A percentile compares a stretch with the other conserved stretches of the same genome.
These are phyloP conservation scores for Venturia pyrina DNA, from an alignment of 2,329 filamentous ascomycete species.

Conservation along the genomic window DNA sequence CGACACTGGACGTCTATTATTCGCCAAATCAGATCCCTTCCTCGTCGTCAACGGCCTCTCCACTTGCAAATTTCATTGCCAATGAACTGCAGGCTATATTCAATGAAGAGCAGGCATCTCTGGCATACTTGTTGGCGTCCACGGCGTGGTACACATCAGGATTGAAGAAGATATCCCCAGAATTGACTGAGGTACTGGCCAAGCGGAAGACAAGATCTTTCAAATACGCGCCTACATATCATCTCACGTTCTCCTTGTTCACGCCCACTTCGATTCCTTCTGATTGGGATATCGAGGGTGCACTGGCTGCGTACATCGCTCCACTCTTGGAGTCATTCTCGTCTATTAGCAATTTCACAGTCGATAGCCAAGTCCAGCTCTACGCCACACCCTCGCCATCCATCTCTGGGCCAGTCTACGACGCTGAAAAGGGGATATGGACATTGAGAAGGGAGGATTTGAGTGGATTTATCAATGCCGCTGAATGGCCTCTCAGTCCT, in stretches of 20 bases:
- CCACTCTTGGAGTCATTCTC: slow-evolving; percentile 72
- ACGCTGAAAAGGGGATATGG: slow-evolving; percentile 48
- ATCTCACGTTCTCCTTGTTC: slow-evolving; percentile 92
- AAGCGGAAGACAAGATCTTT: slow-evolving; percentile 71
- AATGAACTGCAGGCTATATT: slow-evolving; percentile 69
- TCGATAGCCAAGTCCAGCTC: slow-evolving; percentile 91
- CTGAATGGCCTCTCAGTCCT: slow-evolving; percentile 92
- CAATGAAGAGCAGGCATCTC: slow-evolving; percentile 77
- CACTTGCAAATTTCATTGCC: slow-evolving; percentile 68
- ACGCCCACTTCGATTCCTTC: slow-evolving; percentile 68
- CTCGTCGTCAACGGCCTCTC: slow-evolving; percentile 58
- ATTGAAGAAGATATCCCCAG: slow-evolving; percentile 41
- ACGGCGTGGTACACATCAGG: slow-evolving; percentile 39
- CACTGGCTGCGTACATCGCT: slow-evolving; percentile 68
- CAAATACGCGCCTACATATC: slow-evolving; percentile 88
- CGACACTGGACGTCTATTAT: slow-evolving; percentile 70
- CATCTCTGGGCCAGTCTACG: slow-evolving; percentile 46
- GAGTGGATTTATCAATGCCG: slow-evolving; percentile 91
- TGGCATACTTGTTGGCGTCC: slow-evolving; percentile 41
- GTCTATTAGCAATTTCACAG: slow-evolving; percentile 85
- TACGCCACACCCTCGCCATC: slow-evolving; percentile 65
- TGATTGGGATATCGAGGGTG: slow-evolving; percentile 81
- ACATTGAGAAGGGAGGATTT: slow-evolving; percentile 74
- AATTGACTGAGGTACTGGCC: slow-evolving; percentile 42
- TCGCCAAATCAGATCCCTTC: slow-evolving; percentile 58